A percentile compares a stretch with the other conserved stretches of the same genome.
Evolutionary conservation across 352 stramenopile species (phyloP).

Genomic region (Globisporangium echinulatum): DNA sequence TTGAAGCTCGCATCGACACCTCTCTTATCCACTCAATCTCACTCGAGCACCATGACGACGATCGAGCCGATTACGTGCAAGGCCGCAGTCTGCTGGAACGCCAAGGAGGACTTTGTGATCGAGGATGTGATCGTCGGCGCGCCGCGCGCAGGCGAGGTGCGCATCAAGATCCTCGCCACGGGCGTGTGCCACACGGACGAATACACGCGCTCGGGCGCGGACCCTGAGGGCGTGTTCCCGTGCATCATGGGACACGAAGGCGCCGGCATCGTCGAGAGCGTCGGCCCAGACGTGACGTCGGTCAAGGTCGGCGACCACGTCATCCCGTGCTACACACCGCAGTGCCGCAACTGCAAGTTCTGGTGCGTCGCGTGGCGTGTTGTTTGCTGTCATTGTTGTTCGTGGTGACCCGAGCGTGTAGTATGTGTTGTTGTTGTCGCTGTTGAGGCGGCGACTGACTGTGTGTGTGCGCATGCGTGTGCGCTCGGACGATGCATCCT

Average conservation of each 20-base stretch:
- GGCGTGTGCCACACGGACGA: conserved; percentile 86
- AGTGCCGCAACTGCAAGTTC: conserved; percentile 88
- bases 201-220: conserved; percentile 76
- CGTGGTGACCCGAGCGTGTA: too few relatives aligned
- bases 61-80: conserved; percentile 84
- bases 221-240: conserved; percentile 80
- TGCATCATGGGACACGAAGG: conserved; percentile 86
- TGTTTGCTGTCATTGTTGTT: too few relatives aligned
- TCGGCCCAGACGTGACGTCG: conserved; percentile 67
- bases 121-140: conserved; percentile 76
- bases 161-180: conserved; percentile 79
- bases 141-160: conserved; percentile 64
- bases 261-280: conserved; percentile 78
- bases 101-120: conserved; percentile 80
- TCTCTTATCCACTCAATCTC: neutral
- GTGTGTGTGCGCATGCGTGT: neutral
- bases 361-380: conserved; percentile 24
- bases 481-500: neutral
- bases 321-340: conserved; percentile 94
- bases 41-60: conserved; percentile 30
- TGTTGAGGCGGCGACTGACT: neutral
- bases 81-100: conserved; percentile 81
- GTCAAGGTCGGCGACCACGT: conserved; percentile 88
- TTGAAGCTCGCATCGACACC: too few relatives aligned
- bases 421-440: too few relatives aligned